Base-by-base conservation (phyloP, 176 grass and related monocot genomes). In the Oryza longistaminata region DNA sequence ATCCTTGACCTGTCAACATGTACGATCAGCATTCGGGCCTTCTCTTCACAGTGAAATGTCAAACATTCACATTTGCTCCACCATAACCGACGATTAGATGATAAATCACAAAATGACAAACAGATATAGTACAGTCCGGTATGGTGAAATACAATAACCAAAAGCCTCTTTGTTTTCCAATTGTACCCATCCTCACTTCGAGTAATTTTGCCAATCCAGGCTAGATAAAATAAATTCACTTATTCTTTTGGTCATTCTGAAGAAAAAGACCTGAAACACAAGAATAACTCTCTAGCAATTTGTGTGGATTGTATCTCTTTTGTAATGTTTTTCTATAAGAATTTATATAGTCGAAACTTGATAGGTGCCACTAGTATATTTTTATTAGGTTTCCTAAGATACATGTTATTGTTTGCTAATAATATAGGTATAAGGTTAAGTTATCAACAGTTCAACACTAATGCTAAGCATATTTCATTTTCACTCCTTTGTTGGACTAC, bases 1-100 rank as follows among this genome's bases (percentile, higher is more conserved):
- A 91, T 68, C 81, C 81, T 95, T 98, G 42, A 95, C 95, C 93
- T 98, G 89, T 83, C 46, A 85, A 73, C 6, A 74, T 31, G 67
- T 29, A 87, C 37, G 88, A 83, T 21, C 11, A 1, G 35, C 0
- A 26, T 3, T 83, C 22, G 83, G 62, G 82, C 68, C 10, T 9
- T 68, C 0, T 0, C 40, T 80, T 64, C 68, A 40, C 50, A 67
- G n/a, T 69, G 21, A 83, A 29, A 64, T 70, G 19, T 3, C 4
- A 68, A 50, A 43, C 13, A 73, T 61, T 73, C 21, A 34, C 21
- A 82, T 82, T 72, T 73, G 45, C 35, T 73, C 61, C 55, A 82
- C 11, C 33, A 82, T 24, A 45, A 37, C 48, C 25, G 74, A 73
- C 37, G 19, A 44, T 71, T 12, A 2, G 25, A 58, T 46, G 13